Conservation (phyloP, 352 stramenopile species). For the Pythium rhizo-oryzae region DNA sequence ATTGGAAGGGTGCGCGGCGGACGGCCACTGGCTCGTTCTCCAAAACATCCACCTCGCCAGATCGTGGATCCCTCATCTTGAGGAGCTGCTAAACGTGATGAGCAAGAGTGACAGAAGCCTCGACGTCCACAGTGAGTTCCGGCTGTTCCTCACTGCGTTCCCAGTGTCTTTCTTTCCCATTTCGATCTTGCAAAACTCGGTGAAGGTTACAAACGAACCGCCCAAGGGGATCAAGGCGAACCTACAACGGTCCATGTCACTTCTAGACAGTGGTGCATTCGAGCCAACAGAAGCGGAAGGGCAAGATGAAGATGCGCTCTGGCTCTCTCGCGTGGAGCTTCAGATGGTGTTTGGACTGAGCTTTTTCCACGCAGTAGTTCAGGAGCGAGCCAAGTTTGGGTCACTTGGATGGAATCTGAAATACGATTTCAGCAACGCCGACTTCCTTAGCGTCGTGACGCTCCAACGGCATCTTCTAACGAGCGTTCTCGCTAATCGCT, state of each 20-base stretch:
- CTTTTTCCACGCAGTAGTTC: conserved; percentile 79
- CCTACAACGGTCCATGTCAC: conserved; percentile 63
- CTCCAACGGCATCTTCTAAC: conserved; percentile 55
- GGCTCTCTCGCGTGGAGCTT: conserved; percentile 37
- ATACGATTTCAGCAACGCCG: conserved; percentile 81
- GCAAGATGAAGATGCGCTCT: conserved; percentile 3
- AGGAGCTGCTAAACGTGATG: conserved; percentile 43
- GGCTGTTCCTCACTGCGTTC: conserved; percentile 72
- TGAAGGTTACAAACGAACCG: conserved; percentile 83
- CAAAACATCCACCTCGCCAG: conserved; percentile 81
- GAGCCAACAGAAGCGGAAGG: background rate
- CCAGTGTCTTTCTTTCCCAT: conserved; percentile 74
- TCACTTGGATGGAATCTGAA: conserved; percentile 76
- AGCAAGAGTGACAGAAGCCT: conserved; percentile 33
- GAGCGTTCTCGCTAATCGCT: conserved; percentile 10
- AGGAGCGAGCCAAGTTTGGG: conserved; percentile 78
- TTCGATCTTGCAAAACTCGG: conserved; percentile 66
- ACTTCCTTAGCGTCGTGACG: conserved; percentile 72
- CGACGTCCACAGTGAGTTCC: conserved; percentile 58
- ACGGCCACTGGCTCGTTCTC: conserved; percentile 71
- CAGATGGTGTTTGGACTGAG: conserved; percentile 74
- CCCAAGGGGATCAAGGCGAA: conserved; percentile 77
- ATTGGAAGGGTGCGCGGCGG: conserved; percentile 44
- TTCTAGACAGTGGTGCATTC: conserved; percentile 29
- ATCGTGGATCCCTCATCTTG: conserved; percentile 73